Evolutionary conservation across 352 stramenopile species (phyloP), one percentile per base, ranked within the genome.

Genomic region (Nothophytophthora sp.): DNA sequence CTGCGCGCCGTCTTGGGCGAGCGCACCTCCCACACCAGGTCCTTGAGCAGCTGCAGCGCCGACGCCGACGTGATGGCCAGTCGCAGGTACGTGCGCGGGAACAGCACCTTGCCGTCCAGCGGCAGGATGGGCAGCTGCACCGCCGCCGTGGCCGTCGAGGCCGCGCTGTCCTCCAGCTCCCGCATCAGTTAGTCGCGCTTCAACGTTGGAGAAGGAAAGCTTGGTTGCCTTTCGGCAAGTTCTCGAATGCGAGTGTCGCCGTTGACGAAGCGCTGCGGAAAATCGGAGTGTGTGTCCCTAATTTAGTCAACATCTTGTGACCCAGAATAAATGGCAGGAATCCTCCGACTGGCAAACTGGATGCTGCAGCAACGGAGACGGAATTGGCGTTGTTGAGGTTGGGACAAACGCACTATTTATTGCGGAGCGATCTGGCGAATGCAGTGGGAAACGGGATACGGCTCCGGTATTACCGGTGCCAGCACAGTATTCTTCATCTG

Each of bases 21-120:
- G 24, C 81, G 75, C 12, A 85, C 75, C 39, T 92, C 76, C 81
- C 76, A 92, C 15, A 92, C 71, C 8, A 89, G 60, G 43, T 92
- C 78, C 41, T 92, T 89, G 34, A 92, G 73, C 32, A 92, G 70
- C 61, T 87, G 76, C 51, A 92, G 63, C 39, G 74, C 75, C 16
- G 69, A 73, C 13, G 76, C 42, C 23, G 76, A 79, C 50, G 73
- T 85, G 45, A 90, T 80, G 41, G 77, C 64, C 19, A 92, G 70
- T 27, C 81, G 81, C 59, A 90, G 61, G 46, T 92, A 90, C 45
- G 78, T 88, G 25, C 70, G 68, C 11, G 81, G 81, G 55, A 92
- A 92, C 28, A 92, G 75, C 40, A 92, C 81, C 38, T 86, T 80
- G 48, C 73, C 64, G 29, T 81, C 70, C 20, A 92, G 68, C 41